These are phyloP conservation scores for Onygenales sp. DNA, from an alignment of 2,329 filamentous ascomycete genomes.

Conservation along the genomic window DNA sequence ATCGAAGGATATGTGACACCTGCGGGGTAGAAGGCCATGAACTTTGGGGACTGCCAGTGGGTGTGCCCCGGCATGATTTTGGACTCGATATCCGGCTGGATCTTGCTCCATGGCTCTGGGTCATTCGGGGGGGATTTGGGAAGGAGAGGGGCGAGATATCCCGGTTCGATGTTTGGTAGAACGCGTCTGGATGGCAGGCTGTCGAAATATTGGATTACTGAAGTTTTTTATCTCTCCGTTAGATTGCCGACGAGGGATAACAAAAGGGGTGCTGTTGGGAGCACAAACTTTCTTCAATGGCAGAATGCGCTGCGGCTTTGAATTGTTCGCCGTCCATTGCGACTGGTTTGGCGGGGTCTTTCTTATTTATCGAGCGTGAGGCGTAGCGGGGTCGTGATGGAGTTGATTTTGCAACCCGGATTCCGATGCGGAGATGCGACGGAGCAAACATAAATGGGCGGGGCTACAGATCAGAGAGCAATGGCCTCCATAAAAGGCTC, in stretches of 20 bases:
- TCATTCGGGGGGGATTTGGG: slow-evolving; percentile 58
- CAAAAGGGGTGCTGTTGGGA: slow-evolving; percentile 1
- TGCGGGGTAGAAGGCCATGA: slow-evolving; percentile 92
- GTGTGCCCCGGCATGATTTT: slow-evolving; percentile 89
- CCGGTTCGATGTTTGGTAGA: slow-evolving; percentile 68
- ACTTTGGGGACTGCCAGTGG: slow-evolving; percentile 90
- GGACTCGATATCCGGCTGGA: slow-evolving; percentile 71
- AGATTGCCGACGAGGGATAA: background rate
- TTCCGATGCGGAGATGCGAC: background rate
- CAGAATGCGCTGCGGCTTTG: slow-evolving; percentile 62
- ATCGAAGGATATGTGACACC: slow-evolving; percentile 72
- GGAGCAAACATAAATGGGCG: no score
- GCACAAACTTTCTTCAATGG: slow-evolving; percentile 69
- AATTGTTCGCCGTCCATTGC: slow-evolving; percentile 74
- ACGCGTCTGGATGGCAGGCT: slow-evolving; percentile 61
- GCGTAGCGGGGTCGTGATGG: background rate
- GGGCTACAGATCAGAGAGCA: no score
- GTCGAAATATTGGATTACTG: slow-evolving; percentile 78
- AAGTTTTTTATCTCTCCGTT: background rate
- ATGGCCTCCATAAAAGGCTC: no score
- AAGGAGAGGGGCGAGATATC: slow-evolving; percentile 73
- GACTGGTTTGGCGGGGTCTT: background rate
- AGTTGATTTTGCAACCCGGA: background rate
- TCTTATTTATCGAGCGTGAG: background rate
- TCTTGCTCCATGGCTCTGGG: slow-evolving; percentile 63